Base-by-base conservation (phyloP, 768 basidiomycete genomes). In the Trametes cinnabarina region DNA sequence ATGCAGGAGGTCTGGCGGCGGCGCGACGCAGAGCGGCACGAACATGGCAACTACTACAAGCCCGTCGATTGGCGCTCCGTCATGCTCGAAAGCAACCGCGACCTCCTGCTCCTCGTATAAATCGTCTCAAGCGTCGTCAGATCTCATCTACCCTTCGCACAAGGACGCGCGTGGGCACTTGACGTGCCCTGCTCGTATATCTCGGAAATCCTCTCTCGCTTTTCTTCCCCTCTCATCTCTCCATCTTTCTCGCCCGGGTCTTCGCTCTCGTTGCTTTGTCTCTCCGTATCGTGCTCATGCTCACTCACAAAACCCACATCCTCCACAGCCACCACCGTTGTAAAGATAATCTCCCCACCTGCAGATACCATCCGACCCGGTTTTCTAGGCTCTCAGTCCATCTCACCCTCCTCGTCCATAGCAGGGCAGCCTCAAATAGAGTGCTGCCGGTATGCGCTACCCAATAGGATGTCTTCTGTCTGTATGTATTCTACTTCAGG, bases 51-150 rank as follows among this genome's bases (percentile, higher is more conserved):
- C 46, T 51, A 41, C 28, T 69, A 64, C 37, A 32, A 32, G 30
- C 72, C 77, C 11, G 83, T 91, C 43, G 76, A 77, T 58, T 92
- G 90, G 89, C 78, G 87, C 34, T 72, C 77, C 55, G 73, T 77
- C 15, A 77, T 90, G 72, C 75, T 71, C 25, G 70, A 77, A 30
- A 69, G 71, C 53, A 63, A 68, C 35, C 58, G 56, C 47, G 70
- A 70, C 20, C 70, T 80, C 49, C 78, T 88, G 67, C 75, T 88
- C 51, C 80, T 92, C 43, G 84, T 92, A 19, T 88, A 68, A 73
- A 57, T 43, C n/a, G 28, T 25, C 15, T 26, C 30, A n/a, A n/a
- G n/a, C n/a, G n/a, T n/a, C n/a, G n/a, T n/a, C 34, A 34, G 14
- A 34, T 34, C 34, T 40, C 37, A 20, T 32, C 49, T 30, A 4